These are phyloP conservation scores for Neurospora discreta DNA, from an alignment of 495 filamentous ascomycete species.

Conservation along the genomic window DNA sequence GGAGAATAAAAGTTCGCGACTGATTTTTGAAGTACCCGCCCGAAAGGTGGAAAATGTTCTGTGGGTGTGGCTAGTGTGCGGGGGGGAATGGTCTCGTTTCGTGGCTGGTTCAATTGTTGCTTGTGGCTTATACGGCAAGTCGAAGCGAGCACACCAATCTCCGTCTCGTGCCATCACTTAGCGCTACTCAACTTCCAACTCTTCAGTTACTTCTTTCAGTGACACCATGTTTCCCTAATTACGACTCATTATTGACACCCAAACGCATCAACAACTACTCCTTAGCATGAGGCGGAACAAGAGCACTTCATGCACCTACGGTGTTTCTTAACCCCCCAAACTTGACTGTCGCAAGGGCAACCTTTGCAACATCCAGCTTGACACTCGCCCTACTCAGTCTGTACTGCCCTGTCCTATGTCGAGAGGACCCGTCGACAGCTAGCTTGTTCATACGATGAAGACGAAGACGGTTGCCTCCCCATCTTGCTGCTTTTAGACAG, in stretches of 20 bases:
- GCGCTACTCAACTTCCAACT: background rate
- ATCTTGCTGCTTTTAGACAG: background rate
- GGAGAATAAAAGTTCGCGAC: constrained; percentile 4
- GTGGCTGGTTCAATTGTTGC: background rate
- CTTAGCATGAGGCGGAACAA: background rate
- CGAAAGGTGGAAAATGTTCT: constrained; percentile 7
- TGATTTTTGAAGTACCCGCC: constrained; percentile 4
- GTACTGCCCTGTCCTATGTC: background rate
- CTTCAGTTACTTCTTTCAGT: background rate
- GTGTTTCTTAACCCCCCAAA: background rate
- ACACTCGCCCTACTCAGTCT: background rate
- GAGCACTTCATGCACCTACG: background rate
- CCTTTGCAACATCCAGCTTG: background rate
- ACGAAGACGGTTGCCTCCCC: background rate
- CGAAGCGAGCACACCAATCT: background rate
- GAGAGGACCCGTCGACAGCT: background rate
- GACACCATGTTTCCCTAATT: background rate
- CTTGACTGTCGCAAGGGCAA: background rate
- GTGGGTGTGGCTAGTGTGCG: constrained; percentile 11
- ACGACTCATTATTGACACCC: background rate
- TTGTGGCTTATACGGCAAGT: constrained; percentile 1
- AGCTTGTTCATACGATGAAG: background rate
- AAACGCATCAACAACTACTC: background rate
- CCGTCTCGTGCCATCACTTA: background rate
- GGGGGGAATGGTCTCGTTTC: background rate